Conservation (phyloP, 2,329 filamentous ascomycete genomes). For the Chaetomiaceae sp. region DNA sequence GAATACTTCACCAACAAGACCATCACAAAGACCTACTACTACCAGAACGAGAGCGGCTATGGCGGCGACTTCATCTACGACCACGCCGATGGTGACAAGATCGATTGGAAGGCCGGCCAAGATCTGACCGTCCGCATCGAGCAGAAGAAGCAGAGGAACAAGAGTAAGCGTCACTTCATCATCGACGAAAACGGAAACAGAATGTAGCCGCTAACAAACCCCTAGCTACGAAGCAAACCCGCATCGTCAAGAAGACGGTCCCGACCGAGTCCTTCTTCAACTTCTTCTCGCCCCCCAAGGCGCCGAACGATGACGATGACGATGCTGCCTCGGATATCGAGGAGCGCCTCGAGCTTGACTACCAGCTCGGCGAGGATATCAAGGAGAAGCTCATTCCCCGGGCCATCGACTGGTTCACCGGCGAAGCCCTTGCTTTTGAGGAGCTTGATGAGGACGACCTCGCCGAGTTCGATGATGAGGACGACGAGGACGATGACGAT, state of each 20-base stretch:
- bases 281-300: constrained; percentile 95
- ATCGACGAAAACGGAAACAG: neutral
- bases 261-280: constrained; percentile 99
- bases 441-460: constrained; percentile 80
- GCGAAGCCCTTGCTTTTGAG: constrained; percentile 94
- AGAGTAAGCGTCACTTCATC: constrained; percentile 63
- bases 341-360: constrained; percentile 95
- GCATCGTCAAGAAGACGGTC: constrained; percentile 98
- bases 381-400: constrained; percentile 99
- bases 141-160: constrained; percentile 99
- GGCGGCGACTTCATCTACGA: constrained; percentile 99
- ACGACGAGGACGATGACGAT: constrained; percentile 90
- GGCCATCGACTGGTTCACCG: constrained; percentile 99
- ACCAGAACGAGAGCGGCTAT: constrained; percentile 97
- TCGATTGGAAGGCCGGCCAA: constrained; percentile 91
- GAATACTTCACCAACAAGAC: constrained; percentile 97
- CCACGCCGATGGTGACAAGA: constrained; percentile 96
- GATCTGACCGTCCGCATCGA: constrained; percentile 92
- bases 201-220: constrained; percentile 20
- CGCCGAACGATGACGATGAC: constrained; percentile 69
- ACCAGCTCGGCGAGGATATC: constrained; percentile 97
- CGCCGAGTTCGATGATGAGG: constrained; percentile 87
- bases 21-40: constrained; percentile 97
- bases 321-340: constrained; percentile 87
- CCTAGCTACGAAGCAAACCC: constrained; percentile 95